Conservation (phyloP, 345 rosid species). For the Gossypium bickii region DNA sequence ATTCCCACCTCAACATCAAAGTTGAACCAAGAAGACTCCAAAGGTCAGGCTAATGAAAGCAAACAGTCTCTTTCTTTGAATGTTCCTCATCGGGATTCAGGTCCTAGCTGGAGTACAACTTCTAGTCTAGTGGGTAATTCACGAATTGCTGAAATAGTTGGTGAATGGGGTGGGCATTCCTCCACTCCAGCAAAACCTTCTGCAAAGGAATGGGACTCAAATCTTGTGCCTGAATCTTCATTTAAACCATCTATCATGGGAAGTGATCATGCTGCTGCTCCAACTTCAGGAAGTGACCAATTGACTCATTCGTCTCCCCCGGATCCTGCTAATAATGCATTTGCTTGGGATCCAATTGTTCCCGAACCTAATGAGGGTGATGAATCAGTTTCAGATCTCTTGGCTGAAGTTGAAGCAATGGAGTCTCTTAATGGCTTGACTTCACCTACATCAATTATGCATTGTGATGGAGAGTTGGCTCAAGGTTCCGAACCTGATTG, state of each 20-base stretch:
- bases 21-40: slow-evolving; percentile 42
- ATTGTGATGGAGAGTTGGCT: slow-evolving; percentile 39
- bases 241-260: slow-evolving; percentile 43
- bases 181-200: slow-evolving; percentile 33
- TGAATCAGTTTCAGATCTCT: slow-evolving; percentile 95
- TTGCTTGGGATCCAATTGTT: slow-evolving; percentile 67
- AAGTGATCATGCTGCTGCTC: slow-evolving; percentile 51
- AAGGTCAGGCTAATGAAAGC: slow-evolving; percentile 38
- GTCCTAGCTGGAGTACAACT: slow-evolving; percentile 66
- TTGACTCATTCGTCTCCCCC: slow-evolving; percentile 35
- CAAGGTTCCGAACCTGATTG: slow-evolving; percentile 70
- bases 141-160: slow-evolving; percentile 50
- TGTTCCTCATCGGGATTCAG: slow-evolving; percentile 52
- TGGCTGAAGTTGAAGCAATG: slow-evolving; percentile 99
- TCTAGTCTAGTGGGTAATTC: slow-evolving; percentile 56
- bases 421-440: slow-evolving; percentile 70
- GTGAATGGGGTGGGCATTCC: slow-evolving; percentile 49
- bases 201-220: slow-evolving; percentile 46
- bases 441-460: slow-evolving; percentile 70
- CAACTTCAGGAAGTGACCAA: slow-evolving; percentile 55
- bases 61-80: slow-evolving; percentile 47
- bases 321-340: slow-evolving; percentile 38
- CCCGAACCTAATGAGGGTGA: slow-evolving; percentile 68
- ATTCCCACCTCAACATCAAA: slow-evolving; percentile 46
- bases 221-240: slow-evolving; percentile 40